A percentile compares a stretch with the other conserved stretches of the same genome.
These are phyloP conservation scores for Dactylis glomerata DNA, from an alignment of 176 grass and related monocot species.

Conservation along the genomic window DNA sequence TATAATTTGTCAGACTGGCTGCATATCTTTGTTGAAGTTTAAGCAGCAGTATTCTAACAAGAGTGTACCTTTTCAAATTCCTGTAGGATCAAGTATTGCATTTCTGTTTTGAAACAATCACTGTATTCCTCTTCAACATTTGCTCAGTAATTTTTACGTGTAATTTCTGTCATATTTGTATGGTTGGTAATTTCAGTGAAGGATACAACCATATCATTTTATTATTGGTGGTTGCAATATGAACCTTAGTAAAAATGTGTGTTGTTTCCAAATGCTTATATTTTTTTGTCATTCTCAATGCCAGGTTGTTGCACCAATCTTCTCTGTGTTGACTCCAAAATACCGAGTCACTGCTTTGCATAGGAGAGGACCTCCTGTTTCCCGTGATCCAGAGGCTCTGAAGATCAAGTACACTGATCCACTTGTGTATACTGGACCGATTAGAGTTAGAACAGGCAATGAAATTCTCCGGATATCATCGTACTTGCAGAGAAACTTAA, in stretches of 20 bases:
- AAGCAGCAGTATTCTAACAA: not conserved
- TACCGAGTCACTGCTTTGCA: conserved; percentile 61
- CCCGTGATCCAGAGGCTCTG: conserved; percentile 70
- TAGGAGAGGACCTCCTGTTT: conserved; percentile 60
- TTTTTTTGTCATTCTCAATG: conserved; percentile 16
- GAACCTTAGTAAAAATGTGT: not conserved
- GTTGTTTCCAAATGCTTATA: conserved; percentile 22
- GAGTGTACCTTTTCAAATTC: not conserved
- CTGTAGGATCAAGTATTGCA: not conserved
- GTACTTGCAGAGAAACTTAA: conserved; percentile 63
- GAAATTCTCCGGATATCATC: conserved; percentile 72
- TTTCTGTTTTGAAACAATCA: not conserved
- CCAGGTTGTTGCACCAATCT: conserved; percentile 71
- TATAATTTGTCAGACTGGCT: not conserved
- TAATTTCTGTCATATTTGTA: conserved; percentile 8
- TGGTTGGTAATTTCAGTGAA: not conserved
- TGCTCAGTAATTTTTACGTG: not conserved
- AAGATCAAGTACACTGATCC: conserved; percentile 71
- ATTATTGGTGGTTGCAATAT: not conserved
- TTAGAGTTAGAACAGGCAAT: conserved; percentile 78
- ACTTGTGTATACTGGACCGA: conserved; percentile 75
- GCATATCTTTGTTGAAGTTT: not conserved
- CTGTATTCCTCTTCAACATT: not conserved
- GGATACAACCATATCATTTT: not conserved
- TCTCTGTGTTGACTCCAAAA: conserved; percentile 65